Conservation (phyloP, 2,329 filamentous ascomycete species). For the Mycosphaerella sp. region DNA sequence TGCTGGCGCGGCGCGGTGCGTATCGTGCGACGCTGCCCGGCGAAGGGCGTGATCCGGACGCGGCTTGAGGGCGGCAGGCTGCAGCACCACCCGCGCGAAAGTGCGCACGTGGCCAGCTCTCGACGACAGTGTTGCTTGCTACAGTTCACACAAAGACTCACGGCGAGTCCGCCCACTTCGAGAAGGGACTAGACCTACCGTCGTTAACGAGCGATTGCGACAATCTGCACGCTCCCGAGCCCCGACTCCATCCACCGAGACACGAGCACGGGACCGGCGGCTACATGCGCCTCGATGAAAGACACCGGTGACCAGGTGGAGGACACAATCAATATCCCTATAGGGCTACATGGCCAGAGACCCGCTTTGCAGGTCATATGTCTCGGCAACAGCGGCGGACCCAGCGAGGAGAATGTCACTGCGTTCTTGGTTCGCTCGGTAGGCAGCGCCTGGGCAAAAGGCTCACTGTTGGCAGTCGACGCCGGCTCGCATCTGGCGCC, state of each 20-base stretch:
- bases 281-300: conserved; percentile 38
- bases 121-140: conserved; percentile 10
- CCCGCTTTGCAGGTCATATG: conserved; percentile 44
- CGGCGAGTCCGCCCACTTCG: conserved; percentile 2
- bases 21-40: background rate
- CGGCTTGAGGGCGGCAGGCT: conserved; percentile 2
- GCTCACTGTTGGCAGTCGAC: conserved; percentile 86
- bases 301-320: conserved; percentile 33
- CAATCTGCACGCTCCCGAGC: conserved; percentile 5
- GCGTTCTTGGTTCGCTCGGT: conserved; percentile 82
- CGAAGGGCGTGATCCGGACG: background rate
- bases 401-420: conserved; percentile 82
- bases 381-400: conserved; percentile 76
- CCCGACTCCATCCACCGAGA: conserved; percentile 11
- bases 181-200: background rate
- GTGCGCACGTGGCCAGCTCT: conserved; percentile 12
- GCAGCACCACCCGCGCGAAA: background rate
- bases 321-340: conserved; percentile 23
- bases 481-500: conserved; percentile 83
- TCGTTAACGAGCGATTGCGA: background rate
- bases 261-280: conserved; percentile 16
- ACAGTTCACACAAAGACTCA: conserved; percentile 4
- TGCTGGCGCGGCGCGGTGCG: background rate
- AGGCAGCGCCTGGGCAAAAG: conserved; percentile 69
- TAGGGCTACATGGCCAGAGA: conserved; percentile 35